Percentiles rank a stretch among this genome's conserved stretches.
Conservation (phyloP, 768 basidiomycete species). For the Suillus bovinus region DNA sequence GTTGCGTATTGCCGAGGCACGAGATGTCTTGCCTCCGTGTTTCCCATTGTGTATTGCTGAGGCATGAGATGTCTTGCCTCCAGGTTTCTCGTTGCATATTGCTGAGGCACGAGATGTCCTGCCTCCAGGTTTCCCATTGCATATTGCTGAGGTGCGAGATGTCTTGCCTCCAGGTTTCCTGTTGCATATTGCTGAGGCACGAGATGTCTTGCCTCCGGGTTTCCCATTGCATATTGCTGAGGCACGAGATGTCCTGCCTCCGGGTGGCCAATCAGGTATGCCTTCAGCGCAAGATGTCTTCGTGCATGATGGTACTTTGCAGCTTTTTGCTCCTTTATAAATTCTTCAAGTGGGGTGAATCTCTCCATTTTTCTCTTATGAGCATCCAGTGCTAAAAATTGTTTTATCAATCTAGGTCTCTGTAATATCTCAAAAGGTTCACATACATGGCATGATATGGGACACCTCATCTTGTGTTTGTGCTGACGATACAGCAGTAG, state of each 20-base stretch:
- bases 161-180: not conserved
- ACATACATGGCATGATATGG: not conserved
- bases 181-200: not conserved
- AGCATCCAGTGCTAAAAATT: not conserved
- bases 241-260: not conserved
- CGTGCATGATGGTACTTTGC: not conserved
- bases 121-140: not conserved
- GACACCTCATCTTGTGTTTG: not conserved
- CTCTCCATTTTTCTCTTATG: not conserved
- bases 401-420: not conserved
- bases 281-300: not conserved
- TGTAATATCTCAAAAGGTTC: not conserved
- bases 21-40: not conserved
- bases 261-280: not conserved
- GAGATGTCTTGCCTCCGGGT: not conserved
- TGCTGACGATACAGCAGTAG: not conserved
- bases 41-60: not conserved
- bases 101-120: not conserved
- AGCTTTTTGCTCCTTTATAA: not conserved
- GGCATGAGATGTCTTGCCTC: not conserved
- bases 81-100: not conserved
- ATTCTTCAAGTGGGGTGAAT: not conserved
- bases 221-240: not conserved
- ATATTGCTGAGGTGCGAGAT: not conserved
- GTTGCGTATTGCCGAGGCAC: not conserved